Evolutionary conservation across 495 filamentous ascomycete genomes (phyloP).

Genomic region (Articulospora tetracladia): DNA sequence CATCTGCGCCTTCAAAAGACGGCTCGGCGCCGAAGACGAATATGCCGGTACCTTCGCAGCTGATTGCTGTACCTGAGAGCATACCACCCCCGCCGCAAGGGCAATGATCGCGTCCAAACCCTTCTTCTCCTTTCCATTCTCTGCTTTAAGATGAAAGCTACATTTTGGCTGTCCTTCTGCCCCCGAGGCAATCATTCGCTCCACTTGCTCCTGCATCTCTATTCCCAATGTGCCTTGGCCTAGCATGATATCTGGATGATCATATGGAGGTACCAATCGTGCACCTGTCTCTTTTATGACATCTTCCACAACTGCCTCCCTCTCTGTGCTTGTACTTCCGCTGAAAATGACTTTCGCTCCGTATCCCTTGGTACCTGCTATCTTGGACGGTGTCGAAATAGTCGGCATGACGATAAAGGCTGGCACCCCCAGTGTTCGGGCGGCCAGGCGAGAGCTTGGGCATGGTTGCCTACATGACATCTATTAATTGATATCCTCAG

Average conservation of each 20-base stretch:
- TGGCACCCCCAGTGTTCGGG: slow-evolving; percentile 52
- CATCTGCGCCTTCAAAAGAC: slow-evolving; percentile 78
- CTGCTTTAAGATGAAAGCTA: slow-evolving; percentile 10
- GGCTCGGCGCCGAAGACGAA: slow-evolving; percentile 91
- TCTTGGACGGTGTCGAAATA: slow-evolving; percentile 80
- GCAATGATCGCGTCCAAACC: slow-evolving; percentile 76
- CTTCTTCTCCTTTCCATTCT: slow-evolving; percentile 14
- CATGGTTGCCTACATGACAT: slow-evolving; percentile 72
- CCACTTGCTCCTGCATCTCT: slow-evolving; percentile 74
- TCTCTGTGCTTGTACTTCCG: slow-evolving; percentile 74
- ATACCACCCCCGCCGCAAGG: slow-evolving; percentile 89
- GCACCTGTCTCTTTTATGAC: slow-evolving; percentile 70
- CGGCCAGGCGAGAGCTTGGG: slow-evolving; percentile 91
- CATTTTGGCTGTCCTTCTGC: slow-evolving; percentile 9
- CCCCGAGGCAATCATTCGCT: slow-evolving; percentile 37
- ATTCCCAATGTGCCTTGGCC: slow-evolving; percentile 86
- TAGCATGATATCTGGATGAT: slow-evolving; percentile 85
- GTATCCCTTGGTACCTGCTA: slow-evolving; percentile 72
- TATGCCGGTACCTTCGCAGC: slow-evolving; percentile 60
- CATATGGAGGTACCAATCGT: slow-evolving; percentile 80
- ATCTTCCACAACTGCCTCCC: slow-evolving; percentile 67
- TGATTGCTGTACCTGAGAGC: slow-evolving; percentile 77
- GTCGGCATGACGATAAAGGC: slow-evolving; percentile 88
- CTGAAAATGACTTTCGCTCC: slow-evolving; percentile 78
- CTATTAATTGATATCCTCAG: slow-evolving; percentile 1